Evolutionary conservation across 208 protist genomes (phyloP), one percentile per base, ranked within the genome.

Genomic region (Leishmania amazonensis): DNA sequence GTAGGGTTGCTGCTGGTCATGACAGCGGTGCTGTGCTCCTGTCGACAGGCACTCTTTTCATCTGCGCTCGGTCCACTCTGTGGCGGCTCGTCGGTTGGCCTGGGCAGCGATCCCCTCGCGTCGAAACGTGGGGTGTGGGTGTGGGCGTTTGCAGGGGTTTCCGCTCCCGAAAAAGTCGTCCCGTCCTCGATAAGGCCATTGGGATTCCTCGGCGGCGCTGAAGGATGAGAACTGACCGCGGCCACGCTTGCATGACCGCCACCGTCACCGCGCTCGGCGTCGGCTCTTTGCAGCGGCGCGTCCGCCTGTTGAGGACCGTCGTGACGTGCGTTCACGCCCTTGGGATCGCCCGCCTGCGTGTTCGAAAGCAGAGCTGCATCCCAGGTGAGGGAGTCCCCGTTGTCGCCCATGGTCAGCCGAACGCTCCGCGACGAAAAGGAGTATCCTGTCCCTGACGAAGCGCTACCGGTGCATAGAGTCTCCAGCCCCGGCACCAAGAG

Each of bases 31-130:
- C 35, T 24, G 8, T 58, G n/a, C n/a, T 60, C 35, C 15, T 58
- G 35, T 28, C 13, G n/a, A 51, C 21, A 0, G 11, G 40, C 15
- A 3, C 31, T 47, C 31, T 28, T 72, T 40, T 31, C 70, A 28
- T 38, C 45, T 51, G 47, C 28, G 6, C 47, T 38, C 42, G 31
- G 45, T 38, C 8, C 28, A 31, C 2, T 54, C 45, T 74, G 42
- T 13, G 70, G 28, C 21, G 47, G 9, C 67, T 71, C 76, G 42
- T 65, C 78, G 19, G 74, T 28, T 9, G 75, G 53, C 35, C 57
- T 80, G 42, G 84, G 73, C 64, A 80, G 74, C 60, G 71, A 73
- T 74, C 76, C 80, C 64, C 83, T 74, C 38, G 79, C 62, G 9
- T 73, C 76, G 9, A 74, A 81, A 58, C 64, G 72, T 24, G 72